These are phyloP conservation scores for Neurospora sp. DNA, from an alignment of 495 filamentous ascomycete genomes.

Conservation along the genomic window DNA sequence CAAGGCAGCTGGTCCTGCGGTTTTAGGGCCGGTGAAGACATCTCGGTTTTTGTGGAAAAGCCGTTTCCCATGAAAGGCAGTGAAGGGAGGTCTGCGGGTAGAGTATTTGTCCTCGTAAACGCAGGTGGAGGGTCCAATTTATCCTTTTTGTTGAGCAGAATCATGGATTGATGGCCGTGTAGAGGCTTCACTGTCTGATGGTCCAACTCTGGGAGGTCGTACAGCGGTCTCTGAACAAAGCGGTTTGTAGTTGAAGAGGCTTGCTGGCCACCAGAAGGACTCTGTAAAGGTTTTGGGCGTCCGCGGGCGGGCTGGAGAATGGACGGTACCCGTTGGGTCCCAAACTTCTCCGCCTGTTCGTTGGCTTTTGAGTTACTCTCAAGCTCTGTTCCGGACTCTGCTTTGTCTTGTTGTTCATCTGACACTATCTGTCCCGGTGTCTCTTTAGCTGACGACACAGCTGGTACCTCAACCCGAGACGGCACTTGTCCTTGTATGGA, in stretches of 20 bases:
- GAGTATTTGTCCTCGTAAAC: conserved; percentile 17
- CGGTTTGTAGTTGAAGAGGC: conserved; percentile 5
- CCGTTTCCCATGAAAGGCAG: conserved; percentile 18
- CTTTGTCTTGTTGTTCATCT: conserved; percentile 1
- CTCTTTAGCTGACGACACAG: conserved; percentile 5
- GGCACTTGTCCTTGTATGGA: neutral
- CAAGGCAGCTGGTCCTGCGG: neutral
- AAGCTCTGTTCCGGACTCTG: conserved; percentile 1
- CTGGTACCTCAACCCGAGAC: conserved; percentile 3
- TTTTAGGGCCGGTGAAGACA: conserved; percentile 2
- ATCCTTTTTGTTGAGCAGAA: neutral
- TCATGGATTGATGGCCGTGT: neutral
- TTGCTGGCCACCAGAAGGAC: conserved; percentile 5
- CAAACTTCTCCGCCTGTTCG: neutral
- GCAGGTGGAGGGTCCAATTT: neutral
- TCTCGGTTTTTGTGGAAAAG: neutral
- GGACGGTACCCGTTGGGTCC: conserved; percentile 18
- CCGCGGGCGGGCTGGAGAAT: conserved; percentile 28
- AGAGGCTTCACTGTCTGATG: conserved; percentile 11
- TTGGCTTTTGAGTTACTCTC: neutral
- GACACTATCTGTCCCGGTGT: conserved; percentile 1
- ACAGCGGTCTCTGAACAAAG: conserved; percentile 13
- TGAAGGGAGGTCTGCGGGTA: conserved; percentile 19
- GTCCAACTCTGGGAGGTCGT: conserved; percentile 7
- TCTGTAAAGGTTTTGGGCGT: conserved; percentile 8